phyloP scores from a whole-genome alignment of 768 basidiomycete species.

The Lactarius psammicola region DNA sequence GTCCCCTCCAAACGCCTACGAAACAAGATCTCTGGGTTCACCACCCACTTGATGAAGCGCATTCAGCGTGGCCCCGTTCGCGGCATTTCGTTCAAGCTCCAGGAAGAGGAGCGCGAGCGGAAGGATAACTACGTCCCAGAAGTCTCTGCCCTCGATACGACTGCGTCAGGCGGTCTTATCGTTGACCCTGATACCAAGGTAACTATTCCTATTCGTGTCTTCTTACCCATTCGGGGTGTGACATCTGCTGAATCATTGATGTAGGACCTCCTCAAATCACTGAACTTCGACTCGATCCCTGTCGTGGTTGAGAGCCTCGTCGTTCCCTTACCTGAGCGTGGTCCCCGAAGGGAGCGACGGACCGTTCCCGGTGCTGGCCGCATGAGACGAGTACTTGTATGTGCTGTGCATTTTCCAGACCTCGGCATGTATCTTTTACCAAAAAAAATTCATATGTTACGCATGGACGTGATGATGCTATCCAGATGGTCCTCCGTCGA shows the following conservation, averaged over 20 bases:
- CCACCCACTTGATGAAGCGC: constrained; percentile 99
- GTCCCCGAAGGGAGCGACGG: constrained; percentile 70
- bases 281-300: constrained; percentile 93
- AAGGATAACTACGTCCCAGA: constrained; percentile 99
- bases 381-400: constrained; percentile 30
- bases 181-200: constrained; percentile 95
- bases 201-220: constrained; percentile 32
- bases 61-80: constrained; percentile 98
- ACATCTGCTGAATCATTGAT: constrained; percentile 7
- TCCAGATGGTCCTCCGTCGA: neutral
- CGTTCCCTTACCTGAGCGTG: constrained; percentile 64
- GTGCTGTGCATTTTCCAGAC: constrained; percentile 7
- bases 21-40: constrained; percentile 99
- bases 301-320: constrained; percentile 69
- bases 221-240: neutral
- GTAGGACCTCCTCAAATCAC: constrained; percentile 81
- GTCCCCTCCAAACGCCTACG: constrained; percentile 98
- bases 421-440: constrained; percentile 13
- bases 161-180: constrained; percentile 63
- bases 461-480: neutral
- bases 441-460: constrained; percentile 10
- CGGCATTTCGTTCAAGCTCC: constrained; percentile 99
- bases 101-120: constrained; percentile 98
- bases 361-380: constrained; percentile 77
- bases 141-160: constrained; percentile 89